phyloP scores from a whole-genome alignment of 108 stramenopile species.

The Cyclotella baltica region DNA sequence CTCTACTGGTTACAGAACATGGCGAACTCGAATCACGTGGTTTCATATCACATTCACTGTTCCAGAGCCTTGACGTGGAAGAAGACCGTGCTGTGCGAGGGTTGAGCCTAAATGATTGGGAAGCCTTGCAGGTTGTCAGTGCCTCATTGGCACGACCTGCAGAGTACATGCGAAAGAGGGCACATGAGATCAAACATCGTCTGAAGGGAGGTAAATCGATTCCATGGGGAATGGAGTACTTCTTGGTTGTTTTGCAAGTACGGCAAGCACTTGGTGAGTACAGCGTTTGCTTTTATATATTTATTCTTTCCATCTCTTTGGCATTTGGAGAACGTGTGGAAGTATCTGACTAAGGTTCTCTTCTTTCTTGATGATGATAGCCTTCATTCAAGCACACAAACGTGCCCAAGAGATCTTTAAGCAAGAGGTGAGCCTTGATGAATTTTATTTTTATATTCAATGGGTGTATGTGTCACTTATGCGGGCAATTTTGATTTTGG shows the following conservation, averaged over 20 bases:
- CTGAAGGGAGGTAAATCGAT: conserved; percentile 4
- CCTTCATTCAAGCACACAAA: conserved; percentile 46
- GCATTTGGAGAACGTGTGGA: neutral
- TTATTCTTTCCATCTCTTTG: neutral
- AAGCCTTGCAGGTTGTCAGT: conserved; percentile 27
- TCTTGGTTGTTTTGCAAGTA: conserved; percentile 50
- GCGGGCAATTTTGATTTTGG: no score
- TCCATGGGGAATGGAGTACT: conserved; percentile 25
- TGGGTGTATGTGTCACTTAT: neutral
- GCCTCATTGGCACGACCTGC: conserved; percentile 8
- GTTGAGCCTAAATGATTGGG: conserved; percentile 47
- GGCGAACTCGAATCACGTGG: conserved; percentile 63
- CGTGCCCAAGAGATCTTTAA: conserved; percentile 53
- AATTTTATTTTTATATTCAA: conserved; percentile 1
- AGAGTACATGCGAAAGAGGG: neutral
- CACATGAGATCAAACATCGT: conserved; percentile 6
- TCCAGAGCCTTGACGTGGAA: conserved; percentile 57
- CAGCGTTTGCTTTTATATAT: neutral
- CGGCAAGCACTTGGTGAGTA: conserved; percentile 13
- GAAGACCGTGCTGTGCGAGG: conserved; percentile 50
- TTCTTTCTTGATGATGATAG: conserved; percentile 24
- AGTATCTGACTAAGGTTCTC: neutral
- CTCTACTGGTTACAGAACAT: conserved; percentile 4
- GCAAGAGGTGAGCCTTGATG: conserved; percentile 46
- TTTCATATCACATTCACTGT: conserved; percentile 52